Percentiles rank a stretch among this genome's conserved stretches.
Evolutionary conservation across 371 early-diverging fungal species (phyloP).

Genomic region (Zopfochytrium polystomum): DNA sequence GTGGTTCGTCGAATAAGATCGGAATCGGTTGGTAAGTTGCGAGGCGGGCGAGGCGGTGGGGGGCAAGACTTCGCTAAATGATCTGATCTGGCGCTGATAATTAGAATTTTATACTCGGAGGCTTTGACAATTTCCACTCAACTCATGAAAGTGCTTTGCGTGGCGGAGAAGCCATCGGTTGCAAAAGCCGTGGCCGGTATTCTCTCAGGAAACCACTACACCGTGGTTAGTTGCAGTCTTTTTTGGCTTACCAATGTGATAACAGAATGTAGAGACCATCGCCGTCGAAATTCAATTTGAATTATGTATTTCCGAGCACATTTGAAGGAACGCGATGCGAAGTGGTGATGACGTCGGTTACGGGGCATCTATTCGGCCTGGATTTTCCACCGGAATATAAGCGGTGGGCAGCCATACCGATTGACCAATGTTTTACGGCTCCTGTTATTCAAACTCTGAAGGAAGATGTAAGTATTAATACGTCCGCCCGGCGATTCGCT

Average conservation of each 20-base stretch:
- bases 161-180: constrained; percentile 99
- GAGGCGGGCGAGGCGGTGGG: too few species aligned
- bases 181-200: constrained; percentile 87
- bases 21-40: too few species aligned
- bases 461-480: too few species aligned
- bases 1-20: too few species aligned
- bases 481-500: too few species aligned
- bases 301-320: constrained; percentile 71
- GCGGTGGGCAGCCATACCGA: constrained; percentile 60
- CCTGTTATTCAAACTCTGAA: constrained; percentile 47
- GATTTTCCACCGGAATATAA: constrained; percentile 63
- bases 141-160: constrained; percentile 64
- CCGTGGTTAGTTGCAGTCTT: constrained; percentile 35
- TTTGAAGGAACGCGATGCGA: constrained; percentile 51
- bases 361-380: constrained; percentile 71
- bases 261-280: constrained; percentile 50
- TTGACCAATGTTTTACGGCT: constrained; percentile 65
- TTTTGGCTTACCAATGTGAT: not conserved
- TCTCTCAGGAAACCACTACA: constrained; percentile 54
- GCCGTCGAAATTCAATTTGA: constrained; percentile 65
- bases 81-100: too few species aligned
- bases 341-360: constrained; percentile 83
- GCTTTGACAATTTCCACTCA: not conserved
- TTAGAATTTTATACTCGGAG: too few species aligned
- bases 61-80: too few species aligned